Percentiles rank a stretch among this genome's conserved stretches.
These are phyloP conservation scores for Senna tora DNA, from an alignment of 306 rosid genomes.

Conservation along the genomic window DNA sequence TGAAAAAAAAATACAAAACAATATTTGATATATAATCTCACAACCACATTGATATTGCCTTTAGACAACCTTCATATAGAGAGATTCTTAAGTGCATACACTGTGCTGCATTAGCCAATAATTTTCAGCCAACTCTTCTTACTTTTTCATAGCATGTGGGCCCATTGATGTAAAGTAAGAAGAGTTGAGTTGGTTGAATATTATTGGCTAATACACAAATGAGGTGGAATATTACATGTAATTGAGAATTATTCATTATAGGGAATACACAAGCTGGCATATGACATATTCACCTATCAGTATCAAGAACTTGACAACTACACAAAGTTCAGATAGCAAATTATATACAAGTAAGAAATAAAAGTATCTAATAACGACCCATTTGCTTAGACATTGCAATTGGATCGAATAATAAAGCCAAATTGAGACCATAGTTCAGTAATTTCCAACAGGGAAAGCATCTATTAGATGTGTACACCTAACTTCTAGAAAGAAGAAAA, in stretches of 20 bases:
- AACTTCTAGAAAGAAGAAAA: neutral
- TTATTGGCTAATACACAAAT: too few relatives aligned
- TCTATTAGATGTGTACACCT: neutral
- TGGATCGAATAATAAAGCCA: neutral
- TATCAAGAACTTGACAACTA: neutral
- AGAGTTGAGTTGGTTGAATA: too few relatives aligned
- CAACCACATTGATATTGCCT: neutral
- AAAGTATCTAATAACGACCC: neutral
- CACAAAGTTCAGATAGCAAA: neutral
- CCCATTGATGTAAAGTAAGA: too few relatives aligned
- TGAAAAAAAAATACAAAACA: conserved; percentile 6
- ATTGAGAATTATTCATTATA: too few relatives aligned
- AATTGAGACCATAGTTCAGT: neutral
- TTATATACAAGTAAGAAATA: neutral
- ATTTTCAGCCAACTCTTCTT: too few relatives aligned
- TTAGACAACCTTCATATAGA: neutral
- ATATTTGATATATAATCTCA: neutral
- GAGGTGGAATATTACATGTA: too few relatives aligned
- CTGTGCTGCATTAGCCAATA: too few relatives aligned
- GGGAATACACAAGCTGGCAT: neutral
- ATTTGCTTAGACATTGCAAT: neutral
- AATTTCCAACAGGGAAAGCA: neutral
- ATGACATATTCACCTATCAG: neutral
- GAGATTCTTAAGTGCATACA: too few relatives aligned
- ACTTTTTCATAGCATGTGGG: too few relatives aligned